Base-by-base conservation (phyloP, 805 yeast species). In the Lipomyces yamanashiensis region DNA sequence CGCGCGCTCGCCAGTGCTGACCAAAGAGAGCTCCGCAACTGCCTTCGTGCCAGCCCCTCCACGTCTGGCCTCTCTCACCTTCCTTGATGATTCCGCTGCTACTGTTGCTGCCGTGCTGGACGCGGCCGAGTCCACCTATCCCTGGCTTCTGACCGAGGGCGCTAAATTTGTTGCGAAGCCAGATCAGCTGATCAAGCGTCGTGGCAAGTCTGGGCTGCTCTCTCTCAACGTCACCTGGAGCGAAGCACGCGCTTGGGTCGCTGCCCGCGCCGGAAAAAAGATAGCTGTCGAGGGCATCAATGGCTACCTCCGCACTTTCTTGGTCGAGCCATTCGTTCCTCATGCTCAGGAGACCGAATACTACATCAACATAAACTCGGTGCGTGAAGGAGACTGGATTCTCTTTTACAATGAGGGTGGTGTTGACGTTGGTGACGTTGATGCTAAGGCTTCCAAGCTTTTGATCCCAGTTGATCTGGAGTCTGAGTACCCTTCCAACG, bases 331-430 rank as follows among this genome's bases (percentile, higher is more conserved):
- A n/a, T 79, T 79, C 66, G 82, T 79, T 43, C 79, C 82, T 54
- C 82, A 79, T 71, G 78, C 78, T 67, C 82, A 80, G 72, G 63
- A 76, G 68, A 77, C 76, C 68, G 82, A 79, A 73, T 79, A 80
- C 74, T 79, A 79, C 72, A 79, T 79, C 74, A 80, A 80, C 74
- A 79, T 79, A 71, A 78, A 80, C 77, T 80, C 82, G 12, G 79
- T 78, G 54, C 75, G 82, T 54, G 82, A 79, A 68, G 82, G 82
- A 21, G 82, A 79, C 75, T 76, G 79, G 79, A 79, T 79, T 59
- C 75, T 80, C 65, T 79, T 79, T 71, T 79, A 79, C 74, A 81
- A 79, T 72, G 82, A 80, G 72, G 82, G 82, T 49, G 82, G 82
- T 68, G 82, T 79, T 48, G 82, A 79, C 59, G 82, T 79, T 36